Evolutionary conservation across 345 rosid genomes (phyloP), one percentile per base, ranked within the genome.

Genomic region (Arabidopsis suecica): DNA sequence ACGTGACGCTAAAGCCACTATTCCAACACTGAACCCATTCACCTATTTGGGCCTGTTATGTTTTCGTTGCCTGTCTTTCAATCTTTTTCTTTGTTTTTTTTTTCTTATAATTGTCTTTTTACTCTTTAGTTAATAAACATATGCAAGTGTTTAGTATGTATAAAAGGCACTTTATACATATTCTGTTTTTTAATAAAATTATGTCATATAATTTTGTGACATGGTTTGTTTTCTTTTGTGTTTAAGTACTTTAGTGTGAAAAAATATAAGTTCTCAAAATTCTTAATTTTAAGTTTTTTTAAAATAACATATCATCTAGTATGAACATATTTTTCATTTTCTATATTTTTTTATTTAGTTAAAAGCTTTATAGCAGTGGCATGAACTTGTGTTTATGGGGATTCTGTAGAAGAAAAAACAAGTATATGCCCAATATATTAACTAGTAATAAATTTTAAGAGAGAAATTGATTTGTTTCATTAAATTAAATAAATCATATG

Each of bases 21-120:
- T 70, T 70, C 68, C 23, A 51, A 32, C 62, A 40, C 22, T 41
- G 51, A 62, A 32, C 45, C 62, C 61, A 72, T 41, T 51, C 14
- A 41, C 69, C 8, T 62, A 40, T 53, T 41, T 41, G 63, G 55
- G 62, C 65, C 57, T 53, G 16, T 7, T 28, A 37, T 68, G 49
- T 68, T 25, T 40, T 1, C 7, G 10, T 37, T 20, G 22, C 36
- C 14, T 7, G 9, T 12, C 59, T 2, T 61, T 22, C 25, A 23
- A 2, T 23, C 25, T 41, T 48, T 22, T 3, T 23, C 5, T 38
- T 20, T 38, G 25, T 23, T 23, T 61, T 22, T 41, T 48, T 22
- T 20, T 38, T 40, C 25, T 28, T 44, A 28, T 42, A 2, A 23
- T 28, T 13, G 7, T 23, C 23, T 22, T 23, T 23, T 23, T 23